Percentiles rank a stretch among this genome's conserved stretches.
Evolutionary conservation across 495 filamentous ascomycete genomes (phyloP).

Genomic region (Alectoria sarmentosa): DNA sequence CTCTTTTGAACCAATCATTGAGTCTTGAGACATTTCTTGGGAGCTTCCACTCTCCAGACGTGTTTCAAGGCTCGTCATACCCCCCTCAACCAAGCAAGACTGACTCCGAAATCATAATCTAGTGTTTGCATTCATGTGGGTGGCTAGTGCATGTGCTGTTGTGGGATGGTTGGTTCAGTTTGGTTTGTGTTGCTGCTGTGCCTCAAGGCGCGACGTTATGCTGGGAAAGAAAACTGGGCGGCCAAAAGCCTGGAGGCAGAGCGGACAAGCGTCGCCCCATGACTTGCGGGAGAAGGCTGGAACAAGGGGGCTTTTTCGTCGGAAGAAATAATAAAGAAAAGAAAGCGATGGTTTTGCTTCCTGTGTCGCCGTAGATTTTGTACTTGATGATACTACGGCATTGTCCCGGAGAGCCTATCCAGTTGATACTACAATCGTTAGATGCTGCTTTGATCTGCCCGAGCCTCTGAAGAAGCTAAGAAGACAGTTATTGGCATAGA

Average conservation of each 20-base stretch:
- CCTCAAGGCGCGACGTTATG: constrained; percentile 50
- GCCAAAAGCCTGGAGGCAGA: constrained; percentile 29
- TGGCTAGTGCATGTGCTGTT: constrained; percentile 57
- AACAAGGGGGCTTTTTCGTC: neutral
- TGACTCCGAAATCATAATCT: too few relatives aligned
- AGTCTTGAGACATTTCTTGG: too few relatives aligned
- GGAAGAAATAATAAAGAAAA: constrained; percentile 2
- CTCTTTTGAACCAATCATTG: too few relatives aligned
- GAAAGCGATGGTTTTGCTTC: too few relatives aligned
- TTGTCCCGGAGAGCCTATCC: too few relatives aligned
- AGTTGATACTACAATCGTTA: too few relatives aligned
- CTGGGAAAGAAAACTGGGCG: constrained; percentile 44
- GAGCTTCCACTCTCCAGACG: too few relatives aligned
- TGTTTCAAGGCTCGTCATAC: too few relatives aligned
- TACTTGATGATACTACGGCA: too few relatives aligned
- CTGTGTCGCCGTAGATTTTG: too few relatives aligned
- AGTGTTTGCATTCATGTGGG: constrained; percentile 93
- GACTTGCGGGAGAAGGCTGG: constrained; percentile 15
- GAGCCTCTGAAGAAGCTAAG: neutral
- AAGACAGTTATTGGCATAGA: too few relatives aligned
- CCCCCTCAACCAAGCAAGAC: too few relatives aligned
- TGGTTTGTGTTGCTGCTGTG: constrained; percentile 67
- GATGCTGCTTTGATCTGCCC: neutral
- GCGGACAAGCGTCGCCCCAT: constrained; percentile 9
- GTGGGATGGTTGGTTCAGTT: constrained; percentile 65